Conservation (phyloP, 345 rosid species). For the Eucalyptus globulus region DNA sequence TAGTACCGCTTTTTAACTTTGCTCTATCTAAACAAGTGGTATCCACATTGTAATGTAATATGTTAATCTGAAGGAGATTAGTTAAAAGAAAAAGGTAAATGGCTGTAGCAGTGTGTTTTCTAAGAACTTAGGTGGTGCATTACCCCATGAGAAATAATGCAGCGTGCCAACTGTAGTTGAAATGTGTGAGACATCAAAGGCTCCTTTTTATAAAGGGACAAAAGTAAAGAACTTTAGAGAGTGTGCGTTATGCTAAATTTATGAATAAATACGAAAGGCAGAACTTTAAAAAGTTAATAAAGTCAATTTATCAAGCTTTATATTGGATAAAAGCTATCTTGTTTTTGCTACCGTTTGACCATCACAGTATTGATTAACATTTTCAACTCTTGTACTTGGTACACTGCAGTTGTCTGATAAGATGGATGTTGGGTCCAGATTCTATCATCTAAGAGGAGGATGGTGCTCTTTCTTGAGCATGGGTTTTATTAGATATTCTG, state of each 20-base stretch:
- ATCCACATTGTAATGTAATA: not conserved
- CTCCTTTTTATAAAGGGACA: not conserved
- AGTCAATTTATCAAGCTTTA: slow-evolving; percentile 16
- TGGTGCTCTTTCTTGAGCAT: not conserved
- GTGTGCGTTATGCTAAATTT: slow-evolving; percentile 12
- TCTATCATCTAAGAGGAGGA: slow-evolving; percentile 9
- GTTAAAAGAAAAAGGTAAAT: not conserved
- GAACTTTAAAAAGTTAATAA: slow-evolving; percentile 23
- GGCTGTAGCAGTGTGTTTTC: not conserved
- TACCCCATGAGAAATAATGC: not conserved
- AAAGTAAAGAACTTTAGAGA: slow-evolving; percentile 12
- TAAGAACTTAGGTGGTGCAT: not conserved
- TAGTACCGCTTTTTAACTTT: not conserved
- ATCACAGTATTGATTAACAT: slow-evolving; percentile 19
- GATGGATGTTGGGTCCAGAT: slow-evolving; percentile 13
- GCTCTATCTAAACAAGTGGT: not conserved
- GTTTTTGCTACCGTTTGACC: slow-evolving; percentile 29
- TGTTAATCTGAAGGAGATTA: not conserved
- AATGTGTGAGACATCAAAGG: not conserved
- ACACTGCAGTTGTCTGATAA: not conserved
- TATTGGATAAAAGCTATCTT: slow-evolving; percentile 18
- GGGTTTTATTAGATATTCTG: not conserved
- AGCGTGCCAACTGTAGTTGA: not conserved
- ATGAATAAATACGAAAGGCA: slow-evolving; percentile 15
- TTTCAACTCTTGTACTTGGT: slow-evolving; percentile 2